Base-by-base conservation (phyloP, 371 early-diverging fungal genomes). In the Mucor circinelloides region DNA sequence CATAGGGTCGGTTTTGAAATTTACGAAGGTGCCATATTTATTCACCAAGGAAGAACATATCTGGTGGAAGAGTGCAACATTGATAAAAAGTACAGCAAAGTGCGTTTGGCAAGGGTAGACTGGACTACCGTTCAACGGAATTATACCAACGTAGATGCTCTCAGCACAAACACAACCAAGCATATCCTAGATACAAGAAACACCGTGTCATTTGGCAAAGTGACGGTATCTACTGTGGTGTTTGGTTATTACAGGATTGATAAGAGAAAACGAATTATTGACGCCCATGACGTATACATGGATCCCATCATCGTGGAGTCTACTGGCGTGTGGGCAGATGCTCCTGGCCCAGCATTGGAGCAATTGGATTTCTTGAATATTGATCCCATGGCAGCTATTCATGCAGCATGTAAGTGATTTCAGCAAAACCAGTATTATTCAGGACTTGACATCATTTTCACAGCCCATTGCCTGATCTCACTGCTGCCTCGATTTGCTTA, bases 11-110 rank as follows among this genome's bases (percentile, higher is more conserved):
- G 84, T 2, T 88, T 85, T 69, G 86, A 86, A 25, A 74, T 89
- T 8, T 87, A 90, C 64, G 86, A 89, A 78, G 83, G 84, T 15
- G 86, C 87, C 6, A 81, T 89, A 6, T 86, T 85, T 60, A 80
- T 87, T 19, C 88, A 90, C 68, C 85, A 88, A 68, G 90, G 88
- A 12, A 66, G 63, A 61, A 58, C 86, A 0, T 90, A 82, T 63
- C 63, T 83, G 0, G 87, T 90, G 2, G 78, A 85, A 52, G 83
- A 85, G 58, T 83, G 85, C 30, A 78, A 87, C 60, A 68, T 78
- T n/a, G 86, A 82, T 52, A 73, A 78, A 15, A 73, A 72, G 9
- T 81, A 70, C 58, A 82, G 85, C 6, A 81, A 76, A 57, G 87
- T 86, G 1, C 78, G 81, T 27, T 69, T 79, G 12, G 69, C 75